These are phyloP conservation scores for Chenopodium album DNA, from an alignment of 148 eudicot genomes.

Conservation along the genomic window DNA sequence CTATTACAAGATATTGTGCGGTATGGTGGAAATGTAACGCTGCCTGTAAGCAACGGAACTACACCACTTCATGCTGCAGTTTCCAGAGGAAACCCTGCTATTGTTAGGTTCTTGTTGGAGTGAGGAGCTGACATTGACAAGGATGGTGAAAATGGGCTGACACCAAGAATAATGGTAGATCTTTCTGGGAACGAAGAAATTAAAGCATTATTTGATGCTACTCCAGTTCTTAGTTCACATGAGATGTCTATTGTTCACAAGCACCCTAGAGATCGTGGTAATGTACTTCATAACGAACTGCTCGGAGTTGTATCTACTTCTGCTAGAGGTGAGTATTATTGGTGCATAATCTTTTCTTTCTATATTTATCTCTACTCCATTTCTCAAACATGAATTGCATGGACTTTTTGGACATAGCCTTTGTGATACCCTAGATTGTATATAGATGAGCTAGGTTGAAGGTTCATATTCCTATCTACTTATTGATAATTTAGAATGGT, in stretches of 20 bases:
- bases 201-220: slow-evolving; percentile 33
- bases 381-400: no score
- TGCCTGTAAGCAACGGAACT: slow-evolving; percentile 40
- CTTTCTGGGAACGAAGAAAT: slow-evolving; percentile 60
- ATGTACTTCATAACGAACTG: slow-evolving; percentile 51
- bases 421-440: no score
- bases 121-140: slow-evolving; percentile 59
- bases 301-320: slow-evolving; percentile 63
- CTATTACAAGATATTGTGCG: slow-evolving; percentile 52
- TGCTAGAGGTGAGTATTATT: slow-evolving; percentile 37
- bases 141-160: slow-evolving; percentile 51
- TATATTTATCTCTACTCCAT: no score
- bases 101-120: slow-evolving; percentile 57
- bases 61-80: slow-evolving; percentile 72
- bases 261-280: slow-evolving; percentile 34
- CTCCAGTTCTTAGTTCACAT: slow-evolving; percentile 20
- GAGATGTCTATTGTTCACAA: slow-evolving; percentile 17
- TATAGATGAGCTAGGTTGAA: no score
- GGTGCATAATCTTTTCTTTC: neutral
- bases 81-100: slow-evolving; percentile 42
- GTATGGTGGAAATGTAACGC: slow-evolving; percentile 54
- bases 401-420: no score
- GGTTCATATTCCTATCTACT: no score
- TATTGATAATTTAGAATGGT: no score
- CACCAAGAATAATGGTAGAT: slow-evolving; percentile 59